Conservation (phyloP, 202 grass and related monocot genomes). For the Setaria italica region DNA sequence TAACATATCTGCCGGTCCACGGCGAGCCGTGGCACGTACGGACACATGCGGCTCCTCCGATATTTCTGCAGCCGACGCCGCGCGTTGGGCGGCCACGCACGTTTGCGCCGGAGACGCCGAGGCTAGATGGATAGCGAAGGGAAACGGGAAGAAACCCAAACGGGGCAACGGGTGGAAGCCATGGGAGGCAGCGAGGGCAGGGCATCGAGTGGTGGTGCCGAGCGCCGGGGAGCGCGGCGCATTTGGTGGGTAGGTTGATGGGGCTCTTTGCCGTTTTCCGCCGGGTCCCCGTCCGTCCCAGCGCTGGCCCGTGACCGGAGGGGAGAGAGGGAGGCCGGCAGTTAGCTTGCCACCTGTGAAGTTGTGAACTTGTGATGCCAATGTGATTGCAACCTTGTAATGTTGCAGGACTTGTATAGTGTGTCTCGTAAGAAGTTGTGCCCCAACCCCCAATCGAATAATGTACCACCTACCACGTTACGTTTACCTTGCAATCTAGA, state of each 20-base stretch:
- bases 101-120: neutral
- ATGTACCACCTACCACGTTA: neutral
- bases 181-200: neutral
- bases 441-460: neutral
- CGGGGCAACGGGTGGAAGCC: neutral
- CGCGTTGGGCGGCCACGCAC: neutral
- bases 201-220: neutral
- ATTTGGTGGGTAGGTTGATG: neutral
- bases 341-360: constrained; percentile 1
- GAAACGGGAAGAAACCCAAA: too few species aligned
- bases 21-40: neutral
- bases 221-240: neutral
- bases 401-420: neutral
- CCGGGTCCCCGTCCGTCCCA: neutral
- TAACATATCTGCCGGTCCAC: neutral
- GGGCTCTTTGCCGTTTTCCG: constrained; percentile 3
- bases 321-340: neutral
- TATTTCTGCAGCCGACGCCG: neutral
- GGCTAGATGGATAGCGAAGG: neutral
- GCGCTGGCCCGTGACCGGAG: constrained; percentile 8
- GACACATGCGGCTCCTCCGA: neutral
- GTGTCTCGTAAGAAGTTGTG: neutral
- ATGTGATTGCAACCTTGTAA: neutral
- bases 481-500: too few species aligned
- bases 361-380: neutral